phyloP scores from a whole-genome alignment of 73 alveolate species.

The Effrenium voratum region DNA sequence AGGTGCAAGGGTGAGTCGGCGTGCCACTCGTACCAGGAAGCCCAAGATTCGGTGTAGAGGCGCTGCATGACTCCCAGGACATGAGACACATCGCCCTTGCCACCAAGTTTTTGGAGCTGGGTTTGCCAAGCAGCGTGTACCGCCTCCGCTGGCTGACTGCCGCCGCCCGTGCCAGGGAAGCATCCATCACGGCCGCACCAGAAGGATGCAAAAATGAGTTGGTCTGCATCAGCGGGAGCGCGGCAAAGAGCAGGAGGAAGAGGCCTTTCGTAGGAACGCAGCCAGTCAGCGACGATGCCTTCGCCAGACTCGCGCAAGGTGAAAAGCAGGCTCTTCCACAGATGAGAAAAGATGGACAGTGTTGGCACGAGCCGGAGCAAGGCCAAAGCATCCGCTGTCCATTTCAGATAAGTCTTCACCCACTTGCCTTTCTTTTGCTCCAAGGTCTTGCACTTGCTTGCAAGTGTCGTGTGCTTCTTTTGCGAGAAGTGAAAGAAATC shows the following conservation, averaged over 20 bases:
- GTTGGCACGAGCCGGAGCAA: not conserved
- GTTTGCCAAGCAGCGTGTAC: conserved; percentile 30
- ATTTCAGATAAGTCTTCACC: not conserved
- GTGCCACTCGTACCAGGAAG: not conserved
- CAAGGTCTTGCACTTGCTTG: not conserved
- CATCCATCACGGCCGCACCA: conserved; percentile 12
- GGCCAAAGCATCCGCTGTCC: not conserved
- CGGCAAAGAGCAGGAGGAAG: not conserved
- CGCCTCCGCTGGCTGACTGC: conserved; percentile 49
- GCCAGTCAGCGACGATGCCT: not conserved
- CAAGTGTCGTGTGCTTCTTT: not conserved
- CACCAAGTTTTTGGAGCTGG: not conserved
- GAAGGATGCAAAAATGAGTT: not conserved
- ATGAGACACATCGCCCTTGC: not conserved
- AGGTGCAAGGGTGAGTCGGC: not conserved
- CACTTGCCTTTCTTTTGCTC: not conserved
- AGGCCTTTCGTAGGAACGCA: conserved; percentile 16
- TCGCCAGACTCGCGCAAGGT: not conserved
- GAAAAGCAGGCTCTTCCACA: not conserved
- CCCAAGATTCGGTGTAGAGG: conserved; percentile 24
- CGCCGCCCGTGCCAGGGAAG: conserved; percentile 9
- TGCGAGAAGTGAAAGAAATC: not conserved
- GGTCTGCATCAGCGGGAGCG: not conserved
- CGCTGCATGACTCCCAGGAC: not conserved
- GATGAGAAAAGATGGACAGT: not conserved